Percentiles rank a stretch among this genome's conserved stretches.
phyloP scores from a whole-genome alignment of 805 yeast genomes.

The Myxozyma nipponensis region DNA sequence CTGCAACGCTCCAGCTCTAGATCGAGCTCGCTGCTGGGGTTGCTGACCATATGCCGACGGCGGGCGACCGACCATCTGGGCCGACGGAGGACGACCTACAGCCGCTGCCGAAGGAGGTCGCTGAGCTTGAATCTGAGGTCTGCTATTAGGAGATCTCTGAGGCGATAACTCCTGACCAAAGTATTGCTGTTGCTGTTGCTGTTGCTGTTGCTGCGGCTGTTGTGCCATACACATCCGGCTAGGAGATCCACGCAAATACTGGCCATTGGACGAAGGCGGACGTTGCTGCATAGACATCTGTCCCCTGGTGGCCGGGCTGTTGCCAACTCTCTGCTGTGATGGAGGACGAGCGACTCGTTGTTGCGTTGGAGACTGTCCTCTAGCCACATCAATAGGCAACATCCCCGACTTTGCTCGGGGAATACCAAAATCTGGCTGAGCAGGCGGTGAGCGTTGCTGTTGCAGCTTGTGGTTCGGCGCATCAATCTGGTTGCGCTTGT shows the following conservation, averaged over 20 bases:
- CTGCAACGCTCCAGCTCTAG: slow-evolving; percentile 2
- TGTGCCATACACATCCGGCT: not conserved
- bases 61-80: slow-evolving; percentile 11
- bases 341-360: not conserved
- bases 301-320: slow-evolving; percentile 2
- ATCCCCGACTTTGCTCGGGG: not conserved
- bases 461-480: slow-evolving; percentile 28
- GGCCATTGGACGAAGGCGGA: slow-evolving; percentile 27
- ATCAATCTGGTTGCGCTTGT: not conserved
- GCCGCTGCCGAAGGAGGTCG: slow-evolving; percentile 1
- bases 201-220: not conserved
- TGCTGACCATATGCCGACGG: slow-evolving; percentile 21
- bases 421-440: slow-evolving; percentile 14
- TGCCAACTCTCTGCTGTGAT: not conserved
- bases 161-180: slow-evolving; percentile 41
- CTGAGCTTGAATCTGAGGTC: not conserved
- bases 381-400: not conserved
- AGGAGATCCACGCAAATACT: slow-evolving; percentile 11
- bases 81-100: slow-evolving; percentile 1
- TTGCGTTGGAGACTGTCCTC: not conserved
- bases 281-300: slow-evolving; percentile 27
- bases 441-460: slow-evolving; percentile 30
- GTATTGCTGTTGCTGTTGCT: slow-evolving; percentile 47
- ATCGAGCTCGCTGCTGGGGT: slow-evolving; percentile 8
- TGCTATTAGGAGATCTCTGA: slow-evolving; percentile 8